Percentiles rank a stretch among this genome's conserved stretches.
These are phyloP conservation scores for Neofusicoccum sp. DNA, from an alignment of 2,329 filamentous ascomycete species.

Conservation along the genomic window DNA sequence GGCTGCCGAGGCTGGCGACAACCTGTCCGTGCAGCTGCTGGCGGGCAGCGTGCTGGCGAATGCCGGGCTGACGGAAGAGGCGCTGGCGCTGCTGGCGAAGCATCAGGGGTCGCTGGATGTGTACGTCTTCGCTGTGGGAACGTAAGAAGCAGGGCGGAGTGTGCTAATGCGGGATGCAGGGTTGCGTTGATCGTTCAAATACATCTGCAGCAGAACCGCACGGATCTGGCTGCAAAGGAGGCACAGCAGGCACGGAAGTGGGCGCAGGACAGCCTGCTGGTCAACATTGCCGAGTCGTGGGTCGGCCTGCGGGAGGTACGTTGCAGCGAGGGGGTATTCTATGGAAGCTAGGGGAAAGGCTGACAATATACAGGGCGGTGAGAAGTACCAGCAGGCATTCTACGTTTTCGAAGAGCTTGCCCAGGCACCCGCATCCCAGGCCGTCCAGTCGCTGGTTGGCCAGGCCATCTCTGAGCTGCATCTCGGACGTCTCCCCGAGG, in stretches of 20 bases:
- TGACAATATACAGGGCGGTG: constrained; percentile 67
- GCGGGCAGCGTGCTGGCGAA: constrained; percentile 79
- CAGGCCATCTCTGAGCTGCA: constrained; percentile 92
- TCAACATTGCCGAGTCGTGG: constrained; percentile 96
- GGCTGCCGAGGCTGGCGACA: constrained; percentile 65
- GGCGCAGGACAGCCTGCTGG: constrained; percentile 90
- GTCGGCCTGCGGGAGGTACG: constrained; percentile 80
- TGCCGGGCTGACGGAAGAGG: constrained; percentile 79
- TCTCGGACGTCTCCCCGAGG: constrained; percentile 82
- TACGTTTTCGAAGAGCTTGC: constrained; percentile 98
- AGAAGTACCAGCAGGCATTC: constrained; percentile 94
- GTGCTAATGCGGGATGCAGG: constrained; percentile 40
- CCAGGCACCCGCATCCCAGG: constrained; percentile 77
- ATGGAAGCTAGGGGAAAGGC: not conserved
- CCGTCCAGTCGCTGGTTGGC: constrained; percentile 71
- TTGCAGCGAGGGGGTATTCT: constrained; percentile 18
- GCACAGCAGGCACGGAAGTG: constrained; percentile 80
- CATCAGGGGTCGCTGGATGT: constrained; percentile 79
- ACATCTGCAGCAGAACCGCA: constrained; percentile 85
- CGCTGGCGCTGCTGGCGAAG: constrained; percentile 72
- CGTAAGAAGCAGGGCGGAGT: not conserved
- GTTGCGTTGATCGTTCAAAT: constrained; percentile 90
- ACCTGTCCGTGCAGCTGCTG: constrained; percentile 76
- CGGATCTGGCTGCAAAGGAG: constrained; percentile 87
- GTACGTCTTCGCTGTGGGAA: constrained; percentile 51